phyloP scores from a whole-genome alignment of 78 protist species.

The Bodo saltans region DNA sequence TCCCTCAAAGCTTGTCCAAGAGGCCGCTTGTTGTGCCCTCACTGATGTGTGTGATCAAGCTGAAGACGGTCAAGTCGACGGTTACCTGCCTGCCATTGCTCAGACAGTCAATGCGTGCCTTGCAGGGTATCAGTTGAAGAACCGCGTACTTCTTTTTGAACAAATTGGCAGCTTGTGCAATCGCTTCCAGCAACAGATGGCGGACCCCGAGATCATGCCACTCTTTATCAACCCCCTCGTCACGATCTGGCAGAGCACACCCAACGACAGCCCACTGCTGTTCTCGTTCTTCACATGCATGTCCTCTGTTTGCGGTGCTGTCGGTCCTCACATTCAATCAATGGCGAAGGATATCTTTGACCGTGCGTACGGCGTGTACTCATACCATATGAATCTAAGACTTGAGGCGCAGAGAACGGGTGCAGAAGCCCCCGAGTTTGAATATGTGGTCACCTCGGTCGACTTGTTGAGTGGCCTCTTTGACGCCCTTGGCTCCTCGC shows the following conservation, averaged over 20 bases:
- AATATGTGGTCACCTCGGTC: background rate
- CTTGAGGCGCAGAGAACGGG: background rate
- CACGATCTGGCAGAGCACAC: background rate
- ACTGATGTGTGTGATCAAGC: background rate
- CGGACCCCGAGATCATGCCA: background rate
- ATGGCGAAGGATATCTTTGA: background rate
- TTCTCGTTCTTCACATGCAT: background rate
- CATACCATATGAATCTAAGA: background rate
- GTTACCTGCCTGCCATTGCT: background rate
- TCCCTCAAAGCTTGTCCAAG: background rate
- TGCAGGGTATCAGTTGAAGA: background rate
- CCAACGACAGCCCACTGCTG: background rate
- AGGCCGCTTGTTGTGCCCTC: background rate
- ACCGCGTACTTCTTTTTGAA: background rate
- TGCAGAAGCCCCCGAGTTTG: background rate
- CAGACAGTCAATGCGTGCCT: background rate
- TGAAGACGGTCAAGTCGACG: background rate
- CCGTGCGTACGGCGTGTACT: background rate
- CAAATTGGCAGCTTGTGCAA: background rate
- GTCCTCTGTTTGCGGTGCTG: background rate
- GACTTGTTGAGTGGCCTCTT: background rate
- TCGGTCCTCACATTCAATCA: background rate
- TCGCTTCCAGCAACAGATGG: background rate
- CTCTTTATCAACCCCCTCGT: background rate
- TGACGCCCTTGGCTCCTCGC: background rate